A percentile compares a stretch with the other conserved stretches of the same genome.
Evolutionary conservation across 1,139 yeast genomes (phyloP).

Genomic region (Yamadazyma dendronema): DNA sequence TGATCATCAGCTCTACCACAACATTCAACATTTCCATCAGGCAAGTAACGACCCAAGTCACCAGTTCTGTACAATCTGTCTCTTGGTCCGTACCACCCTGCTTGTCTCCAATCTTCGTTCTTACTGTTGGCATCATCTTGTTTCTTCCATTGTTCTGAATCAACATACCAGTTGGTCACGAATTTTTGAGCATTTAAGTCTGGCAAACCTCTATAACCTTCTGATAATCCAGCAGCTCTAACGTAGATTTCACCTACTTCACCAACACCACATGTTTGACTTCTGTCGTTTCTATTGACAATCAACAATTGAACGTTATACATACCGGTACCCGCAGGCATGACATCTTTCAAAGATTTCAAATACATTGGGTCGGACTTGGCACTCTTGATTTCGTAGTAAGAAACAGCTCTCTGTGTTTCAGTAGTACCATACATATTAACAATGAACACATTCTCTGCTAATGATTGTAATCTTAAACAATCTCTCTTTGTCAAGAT

Average conservation of each 20-base stretch:
- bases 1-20: constrained; percentile 99
- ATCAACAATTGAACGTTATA: constrained; percentile 88
- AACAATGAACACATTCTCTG: constrained; percentile 84
- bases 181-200: constrained; percentile 86
- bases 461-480: constrained; percentile 84
- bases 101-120: constrained; percentile 66
- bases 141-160: constrained; percentile 56
- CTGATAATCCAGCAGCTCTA: constrained; percentile 97
- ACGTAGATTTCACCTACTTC: constrained; percentile 98
- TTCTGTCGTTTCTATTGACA: constrained; percentile 83
- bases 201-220: constrained; percentile 90
- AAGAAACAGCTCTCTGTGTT: constrained; percentile 96
- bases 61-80: constrained; percentile 97
- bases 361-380: constrained; percentile 68
- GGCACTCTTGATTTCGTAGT: constrained; percentile 80
- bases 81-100: constrained; percentile 89
- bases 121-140: constrained; percentile 39
- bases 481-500: constrained; percentile 96
- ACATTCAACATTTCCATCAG: constrained; percentile 97
- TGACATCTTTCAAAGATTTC: constrained; percentile 84
- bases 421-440: constrained; percentile 99
- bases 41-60: constrained; percentile 92
- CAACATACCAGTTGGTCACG: constrained; percentile 85
- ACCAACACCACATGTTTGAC: constrained; percentile 95
- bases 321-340: constrained; percentile 99